Evolutionary conservation across 257 asterid species (phyloP).

Genomic region (Prunella vulgaris): DNA sequence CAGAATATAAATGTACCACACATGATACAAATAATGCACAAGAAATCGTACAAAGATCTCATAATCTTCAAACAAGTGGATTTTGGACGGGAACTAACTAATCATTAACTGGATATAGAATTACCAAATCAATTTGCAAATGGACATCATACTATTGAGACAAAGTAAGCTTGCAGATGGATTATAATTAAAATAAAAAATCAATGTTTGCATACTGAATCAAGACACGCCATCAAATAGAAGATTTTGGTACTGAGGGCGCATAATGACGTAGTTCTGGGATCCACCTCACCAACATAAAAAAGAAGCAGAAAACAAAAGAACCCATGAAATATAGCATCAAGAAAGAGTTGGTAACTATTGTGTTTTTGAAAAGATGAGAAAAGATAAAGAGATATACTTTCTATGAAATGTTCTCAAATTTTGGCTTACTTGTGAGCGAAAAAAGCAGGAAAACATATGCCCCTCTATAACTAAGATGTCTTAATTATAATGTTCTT

Average conservation of each 20-base stretch:
- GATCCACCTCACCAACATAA: slow-evolving; percentile 66
- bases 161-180: no score
- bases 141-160: no score
- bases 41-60: no score
- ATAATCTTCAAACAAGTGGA: no score
- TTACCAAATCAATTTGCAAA: no score
- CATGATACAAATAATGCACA: no score
- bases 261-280: slow-evolving; percentile 90
- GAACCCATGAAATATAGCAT: slow-evolving; percentile 30
- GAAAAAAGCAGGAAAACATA: slow-evolving; percentile 82
- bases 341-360: slow-evolving; percentile 21
- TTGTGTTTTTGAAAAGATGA: slow-evolving; percentile 12
- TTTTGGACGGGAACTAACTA: no score
- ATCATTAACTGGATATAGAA: no score
- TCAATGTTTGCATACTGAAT: no score
- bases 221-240: no score
- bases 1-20: no score
- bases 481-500: slow-evolving; percentile 87
- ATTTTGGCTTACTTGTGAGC: slow-evolving; percentile 85
- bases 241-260: slow-evolving; percentile 77
- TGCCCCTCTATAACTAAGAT: slow-evolving; percentile 82
- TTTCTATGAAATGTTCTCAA: slow-evolving; percentile 74
- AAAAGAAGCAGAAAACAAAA: slow-evolving; percentile 34
- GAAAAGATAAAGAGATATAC: slow-evolving; percentile 30
- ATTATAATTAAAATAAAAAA: no score